phyloP scores from a whole-genome alignment of 148 eudicot species.

The Gaultheria prostrata region DNA sequence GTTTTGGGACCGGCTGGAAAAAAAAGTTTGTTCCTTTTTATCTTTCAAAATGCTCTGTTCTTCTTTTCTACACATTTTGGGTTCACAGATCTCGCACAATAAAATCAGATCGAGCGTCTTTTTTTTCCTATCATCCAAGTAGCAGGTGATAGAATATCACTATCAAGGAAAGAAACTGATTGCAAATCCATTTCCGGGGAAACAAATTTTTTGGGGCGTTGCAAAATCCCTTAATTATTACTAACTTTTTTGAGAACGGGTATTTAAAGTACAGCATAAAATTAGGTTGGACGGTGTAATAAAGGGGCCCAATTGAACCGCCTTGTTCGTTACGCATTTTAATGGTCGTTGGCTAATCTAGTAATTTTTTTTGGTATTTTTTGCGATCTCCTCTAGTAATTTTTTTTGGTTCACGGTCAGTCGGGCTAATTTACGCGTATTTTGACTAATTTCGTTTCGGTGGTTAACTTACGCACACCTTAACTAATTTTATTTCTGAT shows the following conservation, averaged over 20 bases:
- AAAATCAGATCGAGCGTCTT: not conserved
- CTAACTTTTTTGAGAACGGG: not conserved
- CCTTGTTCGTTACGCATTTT: not conserved
- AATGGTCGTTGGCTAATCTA: not conserved
- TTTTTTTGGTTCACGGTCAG: too few species aligned
- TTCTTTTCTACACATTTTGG: not conserved
- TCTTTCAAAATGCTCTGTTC: not conserved
- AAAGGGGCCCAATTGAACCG: not conserved
- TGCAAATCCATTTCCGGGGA: not conserved
- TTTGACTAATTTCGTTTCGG: too few species aligned
- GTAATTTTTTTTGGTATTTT: too few species aligned
- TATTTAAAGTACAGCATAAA: not conserved
- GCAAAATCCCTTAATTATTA: not conserved
- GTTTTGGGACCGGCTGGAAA: too few species aligned
- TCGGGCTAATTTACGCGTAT: too few species aligned
- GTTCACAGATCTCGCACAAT: not conserved
- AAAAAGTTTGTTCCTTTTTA: not conserved
- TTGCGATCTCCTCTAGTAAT: too few species aligned
- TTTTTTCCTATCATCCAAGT: not conserved
- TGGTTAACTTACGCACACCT: too few species aligned
- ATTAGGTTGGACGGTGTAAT: not conserved
- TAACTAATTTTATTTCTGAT: too few species aligned
- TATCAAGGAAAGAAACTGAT: not conserved
- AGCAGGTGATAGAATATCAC: too few species aligned
- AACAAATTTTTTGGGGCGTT: not conserved